These are phyloP conservation scores for Kazachstania psychrophila DNA, from an alignment of 805 yeast genomes.

Conservation along the genomic window DNA sequence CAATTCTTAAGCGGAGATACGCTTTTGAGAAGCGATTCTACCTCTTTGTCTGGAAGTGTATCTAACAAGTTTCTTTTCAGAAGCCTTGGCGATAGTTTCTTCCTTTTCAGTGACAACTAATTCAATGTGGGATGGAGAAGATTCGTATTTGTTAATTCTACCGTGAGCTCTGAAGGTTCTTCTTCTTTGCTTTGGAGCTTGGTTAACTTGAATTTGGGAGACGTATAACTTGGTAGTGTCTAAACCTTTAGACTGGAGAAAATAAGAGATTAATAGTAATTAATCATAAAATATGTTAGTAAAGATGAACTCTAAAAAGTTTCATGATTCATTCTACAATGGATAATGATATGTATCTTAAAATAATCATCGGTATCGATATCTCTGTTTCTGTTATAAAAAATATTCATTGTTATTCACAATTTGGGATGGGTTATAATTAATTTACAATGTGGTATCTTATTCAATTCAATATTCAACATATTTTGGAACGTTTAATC, in stretches of 20 bases:
- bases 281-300: background rate
- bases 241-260: slow-evolving; percentile 74
- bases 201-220: slow-evolving; percentile 99
- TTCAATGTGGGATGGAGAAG: slow-evolving; percentile 98
- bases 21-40: slow-evolving; percentile 81
- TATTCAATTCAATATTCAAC: no score
- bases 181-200: slow-evolving; percentile 99
- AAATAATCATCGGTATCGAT: no score
- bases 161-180: slow-evolving; percentile 99
- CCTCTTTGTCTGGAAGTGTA: slow-evolving; percentile 88
- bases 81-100: slow-evolving; percentile 88
- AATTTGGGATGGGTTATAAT: no score
- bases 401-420: no score
- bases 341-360: no score
- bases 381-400: no score
- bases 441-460: no score
- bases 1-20: slow-evolving; percentile 53
- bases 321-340: no score
- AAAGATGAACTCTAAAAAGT: no score
- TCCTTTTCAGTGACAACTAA: slow-evolving; percentile 90
- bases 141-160: slow-evolving; percentile 99
- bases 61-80: slow-evolving; percentile 58
- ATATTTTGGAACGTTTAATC: no score
- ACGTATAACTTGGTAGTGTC: slow-evolving; percentile 88
- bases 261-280: background rate